Percentiles rank a stretch among this genome's conserved stretches.
Evolutionary conservation across 2,329 filamentous ascomycete species (phyloP).

Genomic region (Penicillium freii): DNA sequence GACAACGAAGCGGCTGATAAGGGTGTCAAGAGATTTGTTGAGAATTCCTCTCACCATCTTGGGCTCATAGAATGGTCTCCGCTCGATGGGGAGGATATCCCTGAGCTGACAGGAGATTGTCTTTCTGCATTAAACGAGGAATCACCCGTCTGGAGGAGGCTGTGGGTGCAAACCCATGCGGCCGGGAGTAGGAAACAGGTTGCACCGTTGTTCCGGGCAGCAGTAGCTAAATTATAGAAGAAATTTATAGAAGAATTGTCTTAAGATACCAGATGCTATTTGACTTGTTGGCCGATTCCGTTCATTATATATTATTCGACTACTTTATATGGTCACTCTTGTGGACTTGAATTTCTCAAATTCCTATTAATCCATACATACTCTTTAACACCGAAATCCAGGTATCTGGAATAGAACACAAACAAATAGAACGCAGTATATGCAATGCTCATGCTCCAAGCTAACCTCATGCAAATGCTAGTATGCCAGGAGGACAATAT

Average conservation of each 20-base stretch:
- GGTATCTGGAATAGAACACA: conserved; percentile 4
- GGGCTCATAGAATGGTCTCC: conserved; percentile 36
- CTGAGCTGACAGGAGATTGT: conserved; percentile 18
- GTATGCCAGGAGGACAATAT: conserved; percentile 17
- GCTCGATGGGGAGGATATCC: conserved; percentile 25
- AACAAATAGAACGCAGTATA: conserved; percentile 16
- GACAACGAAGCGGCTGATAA: conserved; percentile 31
- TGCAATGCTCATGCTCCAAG: conserved; percentile 26
- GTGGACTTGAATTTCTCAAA: background rate
- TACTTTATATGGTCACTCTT: background rate
- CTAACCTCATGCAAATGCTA: conserved; percentile 27
- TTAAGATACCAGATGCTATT: background rate
- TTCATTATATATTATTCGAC: too few species aligned
- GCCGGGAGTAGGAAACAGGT: conserved; percentile 63
- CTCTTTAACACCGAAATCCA: conserved; percentile 11
- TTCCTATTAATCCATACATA: conserved; percentile 9
- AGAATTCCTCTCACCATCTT: conserved; percentile 46
- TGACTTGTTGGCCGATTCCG: background rate
- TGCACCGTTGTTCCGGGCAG: conserved; percentile 57
- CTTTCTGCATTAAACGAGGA: conserved; percentile 16
- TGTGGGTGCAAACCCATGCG: conserved; percentile 58
- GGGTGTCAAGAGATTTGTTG: conserved; percentile 48
- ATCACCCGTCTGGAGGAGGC: conserved; percentile 41
- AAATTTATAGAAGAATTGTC: background rate
- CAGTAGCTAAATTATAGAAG: conserved; percentile 31